Conservation (phyloP, 2,329 filamentous ascomycete genomes). For the Trichoderma asperellum region DNA sequence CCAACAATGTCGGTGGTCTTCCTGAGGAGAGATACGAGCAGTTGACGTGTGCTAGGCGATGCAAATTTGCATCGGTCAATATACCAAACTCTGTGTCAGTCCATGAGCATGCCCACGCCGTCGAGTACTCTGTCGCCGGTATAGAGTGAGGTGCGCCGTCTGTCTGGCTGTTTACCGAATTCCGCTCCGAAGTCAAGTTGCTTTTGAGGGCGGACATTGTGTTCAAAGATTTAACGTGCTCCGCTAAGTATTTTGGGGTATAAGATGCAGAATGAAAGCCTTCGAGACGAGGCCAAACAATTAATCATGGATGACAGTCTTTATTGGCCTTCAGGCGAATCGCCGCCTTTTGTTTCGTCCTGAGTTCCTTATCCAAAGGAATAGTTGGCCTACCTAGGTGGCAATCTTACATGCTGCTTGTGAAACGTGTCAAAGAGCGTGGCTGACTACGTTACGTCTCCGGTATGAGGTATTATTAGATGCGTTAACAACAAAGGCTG, state of each 20-base stretch:
- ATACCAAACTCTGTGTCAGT: conserved; percentile 34
- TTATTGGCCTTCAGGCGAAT: not conserved
- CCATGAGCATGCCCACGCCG: conserved; percentile 36
- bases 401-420: not conserved
- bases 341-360: not conserved
- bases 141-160: conserved; percentile 28
- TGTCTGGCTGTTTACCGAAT: not conserved
- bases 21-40: conserved; percentile 62
- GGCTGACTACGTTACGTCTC: not conserved
- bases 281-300: not conserved
- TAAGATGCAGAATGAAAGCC: no score
- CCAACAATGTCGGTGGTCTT: conserved; percentile 56
- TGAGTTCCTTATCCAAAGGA: not conserved
- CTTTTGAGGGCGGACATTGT: not conserved
- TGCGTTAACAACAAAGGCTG: not conserved
- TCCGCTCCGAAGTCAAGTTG: not conserved
- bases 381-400: no score
- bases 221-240: not conserved
- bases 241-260: not conserved
- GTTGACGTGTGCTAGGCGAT: conserved; percentile 51
- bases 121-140: conserved; percentile 37
- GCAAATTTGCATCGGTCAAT: conserved; percentile 32
- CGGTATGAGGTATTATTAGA: not conserved
- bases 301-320: not conserved
- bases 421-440: not conserved